A percentile compares a stretch with the other conserved stretches of the same genome.
These are phyloP conservation scores for Tripterygium wilfordii DNA, from an alignment of 177 flowering plant genomes.

Conservation along the genomic window DNA sequence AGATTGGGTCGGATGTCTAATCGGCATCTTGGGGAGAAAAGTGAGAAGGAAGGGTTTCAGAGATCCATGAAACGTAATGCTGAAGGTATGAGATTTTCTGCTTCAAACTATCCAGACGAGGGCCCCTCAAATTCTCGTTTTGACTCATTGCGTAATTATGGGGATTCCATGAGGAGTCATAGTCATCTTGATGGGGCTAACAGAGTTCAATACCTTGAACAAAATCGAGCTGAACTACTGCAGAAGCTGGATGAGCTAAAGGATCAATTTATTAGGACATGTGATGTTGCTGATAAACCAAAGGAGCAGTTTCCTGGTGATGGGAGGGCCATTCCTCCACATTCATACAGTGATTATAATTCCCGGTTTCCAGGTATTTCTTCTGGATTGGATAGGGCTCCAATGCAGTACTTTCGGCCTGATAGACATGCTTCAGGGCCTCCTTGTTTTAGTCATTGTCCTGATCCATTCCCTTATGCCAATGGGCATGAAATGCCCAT, in stretches of 20 bases:
- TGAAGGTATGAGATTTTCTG: slow-evolving; percentile 30
- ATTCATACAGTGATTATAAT: slow-evolving; percentile 29
- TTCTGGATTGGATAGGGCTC: slow-evolving; percentile 15
- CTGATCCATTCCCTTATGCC: slow-evolving; percentile 31
- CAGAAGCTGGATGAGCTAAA: slow-evolving; percentile 69
- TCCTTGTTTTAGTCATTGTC: slow-evolving; percentile 20
- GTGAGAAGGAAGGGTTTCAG: slow-evolving; percentile 17
- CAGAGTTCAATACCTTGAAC: slow-evolving; percentile 42
- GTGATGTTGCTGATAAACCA: slow-evolving; percentile 39
- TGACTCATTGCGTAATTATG: slow-evolving; percentile 25
- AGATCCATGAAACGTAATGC: slow-evolving; percentile 24
- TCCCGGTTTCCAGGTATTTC: slow-evolving; percentile 16
- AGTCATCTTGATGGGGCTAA: slow-evolving; percentile 18
- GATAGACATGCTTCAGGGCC: slow-evolving; percentile 29
- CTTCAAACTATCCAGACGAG: slow-evolving; percentile 34
- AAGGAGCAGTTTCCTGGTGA: slow-evolving; percentile 38
- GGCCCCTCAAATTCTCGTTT: slow-evolving; percentile 48
- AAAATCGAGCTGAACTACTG: slow-evolving; percentile 66
- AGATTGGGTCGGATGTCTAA: slow-evolving; percentile 18
- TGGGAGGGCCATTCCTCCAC: slow-evolving; percentile 28
- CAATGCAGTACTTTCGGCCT: slow-evolving; percentile 25
- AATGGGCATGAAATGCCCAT: slow-evolving; percentile 29
- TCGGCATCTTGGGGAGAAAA: slow-evolving; percentile 22
- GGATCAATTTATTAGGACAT: slow-evolving; percentile 48
- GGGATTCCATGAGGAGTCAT: slow-evolving; percentile 16